Percentiles rank a stretch among this genome's conserved stretches.
Evolutionary conservation across 345 rosid species (phyloP).

Genomic region (Eucalyptus virginea): DNA sequence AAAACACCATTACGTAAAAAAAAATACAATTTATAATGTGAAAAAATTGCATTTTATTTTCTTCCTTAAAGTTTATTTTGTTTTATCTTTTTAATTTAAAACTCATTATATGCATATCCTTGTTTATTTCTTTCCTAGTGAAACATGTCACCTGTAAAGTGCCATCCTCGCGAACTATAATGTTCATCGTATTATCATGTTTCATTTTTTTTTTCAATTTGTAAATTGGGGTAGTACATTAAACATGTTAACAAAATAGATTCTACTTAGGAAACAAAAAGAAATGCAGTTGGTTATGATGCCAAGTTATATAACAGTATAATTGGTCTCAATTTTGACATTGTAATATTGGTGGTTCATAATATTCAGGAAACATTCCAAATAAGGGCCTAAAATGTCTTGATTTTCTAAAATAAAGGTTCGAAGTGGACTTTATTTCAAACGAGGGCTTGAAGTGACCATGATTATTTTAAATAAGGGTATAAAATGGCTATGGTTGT

Average conservation of each 20-base stretch:
- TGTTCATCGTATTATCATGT: background rate
- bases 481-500: no score
- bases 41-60: no score
- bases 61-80: background rate
- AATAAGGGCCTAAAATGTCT: rapidly evolving
- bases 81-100: no score
- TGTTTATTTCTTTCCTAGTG: background rate
- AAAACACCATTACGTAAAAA: no score
- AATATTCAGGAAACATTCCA: no score
- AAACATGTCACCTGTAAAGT: background rate
- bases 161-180: background rate
- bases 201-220: background rate
- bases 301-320: background rate
- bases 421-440: rapidly evolving
- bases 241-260: background rate
- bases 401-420: no score
- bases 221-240: background rate
- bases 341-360: background rate
- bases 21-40: no score
- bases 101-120: background rate
- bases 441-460: rapidly evolving
- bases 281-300: background rate
- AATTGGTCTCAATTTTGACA: background rate
- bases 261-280: background rate
- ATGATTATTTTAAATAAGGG: no score